Evolutionary conservation across 208 protist genomes (phyloP).

Genomic region (Sergeia podlipaevii): DNA sequence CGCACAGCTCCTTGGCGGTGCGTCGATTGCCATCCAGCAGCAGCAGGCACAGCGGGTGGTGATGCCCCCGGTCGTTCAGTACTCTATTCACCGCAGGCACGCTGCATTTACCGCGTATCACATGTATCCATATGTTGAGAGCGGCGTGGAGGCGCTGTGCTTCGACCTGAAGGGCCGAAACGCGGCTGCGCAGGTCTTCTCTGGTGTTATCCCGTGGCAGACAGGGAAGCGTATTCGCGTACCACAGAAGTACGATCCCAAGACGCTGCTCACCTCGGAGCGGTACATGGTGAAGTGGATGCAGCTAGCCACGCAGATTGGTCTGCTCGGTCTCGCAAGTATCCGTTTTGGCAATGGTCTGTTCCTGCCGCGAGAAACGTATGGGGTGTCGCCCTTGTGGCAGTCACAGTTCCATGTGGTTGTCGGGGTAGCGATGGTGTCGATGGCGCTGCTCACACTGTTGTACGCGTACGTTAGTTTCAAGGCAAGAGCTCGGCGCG

Average conservation of each 20-base stretch:
- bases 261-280: slow-evolving; percentile 86
- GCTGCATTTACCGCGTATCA: slow-evolving; percentile 76
- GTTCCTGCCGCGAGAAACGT: slow-evolving; percentile 48
- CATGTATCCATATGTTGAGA: slow-evolving; percentile 78
- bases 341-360: slow-evolving; percentile 78
- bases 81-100: slow-evolving; percentile 71
- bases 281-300: slow-evolving; percentile 89
- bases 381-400: slow-evolving; percentile 47
- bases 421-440: slow-evolving; percentile 48
- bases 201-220: slow-evolving; percentile 82
- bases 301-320: slow-evolving; percentile 60
- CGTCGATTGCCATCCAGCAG: too few relatives aligned
- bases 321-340: slow-evolving; percentile 60
- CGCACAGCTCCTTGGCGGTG: too few relatives aligned
- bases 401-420: slow-evolving; percentile 64
- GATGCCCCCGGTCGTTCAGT: slow-evolving; percentile 54
- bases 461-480: slow-evolving; percentile 72
- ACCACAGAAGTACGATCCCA: slow-evolving; percentile 90
- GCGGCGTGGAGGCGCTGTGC: slow-evolving; percentile 76
- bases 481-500: slow-evolving; percentile 65
- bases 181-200: slow-evolving; percentile 60
- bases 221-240: slow-evolving; percentile 87
- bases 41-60: too few relatives aligned
- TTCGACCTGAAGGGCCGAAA: slow-evolving; percentile 43
- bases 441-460: slow-evolving; percentile 47